Evolutionary conservation across 495 filamentous ascomycete species (phyloP).

Genomic region (Talaromyces liani): DNA sequence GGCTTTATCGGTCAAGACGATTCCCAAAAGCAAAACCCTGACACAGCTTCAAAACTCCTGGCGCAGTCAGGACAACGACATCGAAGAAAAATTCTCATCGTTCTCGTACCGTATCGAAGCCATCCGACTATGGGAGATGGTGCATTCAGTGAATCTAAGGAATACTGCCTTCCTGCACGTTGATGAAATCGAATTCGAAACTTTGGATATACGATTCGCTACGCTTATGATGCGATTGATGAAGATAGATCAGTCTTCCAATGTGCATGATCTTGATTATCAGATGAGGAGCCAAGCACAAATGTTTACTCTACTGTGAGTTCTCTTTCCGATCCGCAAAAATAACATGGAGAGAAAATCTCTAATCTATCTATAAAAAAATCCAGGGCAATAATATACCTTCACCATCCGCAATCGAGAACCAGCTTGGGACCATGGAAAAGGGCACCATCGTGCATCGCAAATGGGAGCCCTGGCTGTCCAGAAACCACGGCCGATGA

Average conservation of each 20-base stretch:
- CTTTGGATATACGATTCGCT: conserved; percentile 56
- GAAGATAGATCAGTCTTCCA: neutral
- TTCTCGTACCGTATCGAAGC: conserved; percentile 39
- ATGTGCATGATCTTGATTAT: neutral
- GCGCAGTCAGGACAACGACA: neutral
- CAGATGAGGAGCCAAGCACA: neutral
- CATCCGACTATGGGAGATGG: conserved; percentile 54
- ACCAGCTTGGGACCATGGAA: neutral
- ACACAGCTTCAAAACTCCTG: neutral
- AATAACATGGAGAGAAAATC: neutral
- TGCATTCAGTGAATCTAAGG: conserved; percentile 42
- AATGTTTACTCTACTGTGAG: neutral
- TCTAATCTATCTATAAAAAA: neutral
- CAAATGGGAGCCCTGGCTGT: neutral
- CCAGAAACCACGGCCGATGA: neutral
- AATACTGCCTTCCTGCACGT: neutral
- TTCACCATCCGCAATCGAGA: neutral
- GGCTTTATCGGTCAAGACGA: neutral
- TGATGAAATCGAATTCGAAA: conserved; percentile 16
- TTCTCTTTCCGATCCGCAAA: neutral
- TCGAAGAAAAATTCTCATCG: conserved; percentile 12
- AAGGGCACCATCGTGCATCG: neutral
- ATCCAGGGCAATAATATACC: neutral
- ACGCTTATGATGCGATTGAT: conserved; percentile 53
- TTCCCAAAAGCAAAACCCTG: neutral